Conservation (phyloP, 441 rosid genomes). For the Croton setiger region DNA sequence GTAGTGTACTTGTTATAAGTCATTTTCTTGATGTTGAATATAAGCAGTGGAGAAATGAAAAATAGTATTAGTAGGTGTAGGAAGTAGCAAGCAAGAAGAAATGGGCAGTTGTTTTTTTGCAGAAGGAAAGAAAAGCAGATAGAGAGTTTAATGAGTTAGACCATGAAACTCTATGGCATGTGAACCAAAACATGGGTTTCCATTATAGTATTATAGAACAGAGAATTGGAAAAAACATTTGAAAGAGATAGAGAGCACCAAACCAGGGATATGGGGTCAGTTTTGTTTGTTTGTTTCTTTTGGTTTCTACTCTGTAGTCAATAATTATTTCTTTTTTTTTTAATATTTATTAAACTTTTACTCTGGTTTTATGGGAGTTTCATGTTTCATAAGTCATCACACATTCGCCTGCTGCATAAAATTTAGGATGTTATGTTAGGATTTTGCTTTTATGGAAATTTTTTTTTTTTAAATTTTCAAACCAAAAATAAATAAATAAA, state of each 20-base stretch:
- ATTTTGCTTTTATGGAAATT: no score
- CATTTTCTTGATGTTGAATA: background rate
- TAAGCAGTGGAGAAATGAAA: background rate
- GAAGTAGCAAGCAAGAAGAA: background rate
- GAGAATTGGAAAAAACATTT: constrained; percentile 6
- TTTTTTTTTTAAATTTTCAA: no score
- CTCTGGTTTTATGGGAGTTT: no score
- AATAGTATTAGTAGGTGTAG: no score
- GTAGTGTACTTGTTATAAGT: background rate
- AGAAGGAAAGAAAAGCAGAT: background rate
- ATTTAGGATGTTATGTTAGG: no score
- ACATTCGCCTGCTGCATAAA: no score
- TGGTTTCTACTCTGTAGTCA: constrained; percentile 1
- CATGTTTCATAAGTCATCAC: no score
- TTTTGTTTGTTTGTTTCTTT: background rate
- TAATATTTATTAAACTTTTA: background rate
- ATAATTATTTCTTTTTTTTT: background rate
- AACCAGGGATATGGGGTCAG: constrained; percentile 10
- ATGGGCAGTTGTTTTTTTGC: constrained; percentile 1
- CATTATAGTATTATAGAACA: constrained; percentile 14
- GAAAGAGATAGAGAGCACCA: constrained; percentile 3
- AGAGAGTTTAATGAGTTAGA: background rate
- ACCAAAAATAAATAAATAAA: no score
- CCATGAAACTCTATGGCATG: background rate
- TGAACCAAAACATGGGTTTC: constrained; percentile 12